These are phyloP conservation scores for Diplosphaera chodatii DNA, from an alignment of 139 green algal genomes.

Conservation along the genomic window DNA sequence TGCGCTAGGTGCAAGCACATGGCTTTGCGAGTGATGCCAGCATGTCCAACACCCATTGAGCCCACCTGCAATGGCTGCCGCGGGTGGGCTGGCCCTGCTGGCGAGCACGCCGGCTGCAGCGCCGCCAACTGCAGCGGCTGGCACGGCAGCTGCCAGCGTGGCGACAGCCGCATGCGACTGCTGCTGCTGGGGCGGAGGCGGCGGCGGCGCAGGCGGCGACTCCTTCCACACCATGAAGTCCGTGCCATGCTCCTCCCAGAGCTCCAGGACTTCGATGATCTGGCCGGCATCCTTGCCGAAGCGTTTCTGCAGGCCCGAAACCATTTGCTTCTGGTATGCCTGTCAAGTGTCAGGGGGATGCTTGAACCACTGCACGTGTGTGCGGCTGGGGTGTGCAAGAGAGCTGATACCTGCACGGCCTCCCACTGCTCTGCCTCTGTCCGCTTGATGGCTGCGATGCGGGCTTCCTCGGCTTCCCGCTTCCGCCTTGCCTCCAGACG, in stretches of 20 bases:
- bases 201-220: background rate
- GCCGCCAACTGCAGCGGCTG: too few species aligned
- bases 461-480: slow-evolving; percentile 10
- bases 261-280: background rate
- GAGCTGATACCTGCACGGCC: slow-evolving; percentile 19
- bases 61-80: background rate
- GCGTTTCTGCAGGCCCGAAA: background rate
- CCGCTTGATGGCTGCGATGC: slow-evolving; percentile 21
- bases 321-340: too few species aligned
- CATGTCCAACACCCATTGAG: too few species aligned
- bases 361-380: too few species aligned
- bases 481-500: slow-evolving; percentile 21
- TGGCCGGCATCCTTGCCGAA: background rate
- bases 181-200: background rate
- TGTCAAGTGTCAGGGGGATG: too few species aligned
- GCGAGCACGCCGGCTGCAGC: background rate
- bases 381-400: too few species aligned
- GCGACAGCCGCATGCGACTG: background rate
- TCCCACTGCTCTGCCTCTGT: slow-evolving; percentile 38
- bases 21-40: too few species aligned
- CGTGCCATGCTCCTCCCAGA: slow-evolving; percentile 3
- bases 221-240: slow-evolving; percentile 1
- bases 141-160: too few species aligned
- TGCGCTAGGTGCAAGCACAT: too few species aligned
- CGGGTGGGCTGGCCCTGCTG: background rate